phyloP scores from a whole-genome alignment of 164 flowering plant species.

The Vitis rotundifolia region DNA sequence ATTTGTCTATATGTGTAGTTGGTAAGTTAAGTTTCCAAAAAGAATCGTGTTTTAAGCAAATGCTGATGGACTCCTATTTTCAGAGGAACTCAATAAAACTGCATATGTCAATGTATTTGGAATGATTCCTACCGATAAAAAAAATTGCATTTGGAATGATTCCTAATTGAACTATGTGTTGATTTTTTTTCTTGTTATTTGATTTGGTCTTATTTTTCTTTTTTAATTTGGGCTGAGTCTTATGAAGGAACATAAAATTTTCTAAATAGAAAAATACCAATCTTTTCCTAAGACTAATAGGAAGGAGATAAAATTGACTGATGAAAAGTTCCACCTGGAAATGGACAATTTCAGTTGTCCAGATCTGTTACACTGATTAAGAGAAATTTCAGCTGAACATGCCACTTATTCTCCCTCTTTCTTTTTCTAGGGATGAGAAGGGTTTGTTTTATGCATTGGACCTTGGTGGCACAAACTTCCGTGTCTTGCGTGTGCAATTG shows the following conservation, averaged over 20 bases:
- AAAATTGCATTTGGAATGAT: not conserved
- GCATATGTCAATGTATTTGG: not conserved
- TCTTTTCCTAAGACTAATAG: not conserved
- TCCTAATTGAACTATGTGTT: not conserved
- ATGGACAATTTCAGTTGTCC: not conserved
- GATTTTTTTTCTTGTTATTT: not conserved
- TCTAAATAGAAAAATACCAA: not conserved
- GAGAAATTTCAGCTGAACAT: not conserved
- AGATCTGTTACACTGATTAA: not conserved
- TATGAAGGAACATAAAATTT: not conserved
- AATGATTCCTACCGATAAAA: not conserved
- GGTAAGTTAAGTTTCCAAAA: not conserved
- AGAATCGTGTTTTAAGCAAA: not conserved
- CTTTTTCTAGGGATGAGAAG: constrained; percentile 63
- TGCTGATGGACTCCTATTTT: not conserved
- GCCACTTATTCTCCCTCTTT: not conserved
- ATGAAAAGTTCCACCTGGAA: not conserved
- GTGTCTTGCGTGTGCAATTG: constrained; percentile 82
- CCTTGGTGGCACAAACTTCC: constrained; percentile 97
- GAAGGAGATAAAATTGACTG: not conserved
- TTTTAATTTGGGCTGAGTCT: too few relatives aligned
- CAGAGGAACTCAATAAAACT: not conserved
- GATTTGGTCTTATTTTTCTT: not conserved
- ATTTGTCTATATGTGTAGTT: not conserved
- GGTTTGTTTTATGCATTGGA: constrained; percentile 93